Evolutionary conservation across 2,329 filamentous ascomycete genomes (phyloP), one percentile per base, ranked within the genome.

Genomic region (Nemania abortiva): DNA sequence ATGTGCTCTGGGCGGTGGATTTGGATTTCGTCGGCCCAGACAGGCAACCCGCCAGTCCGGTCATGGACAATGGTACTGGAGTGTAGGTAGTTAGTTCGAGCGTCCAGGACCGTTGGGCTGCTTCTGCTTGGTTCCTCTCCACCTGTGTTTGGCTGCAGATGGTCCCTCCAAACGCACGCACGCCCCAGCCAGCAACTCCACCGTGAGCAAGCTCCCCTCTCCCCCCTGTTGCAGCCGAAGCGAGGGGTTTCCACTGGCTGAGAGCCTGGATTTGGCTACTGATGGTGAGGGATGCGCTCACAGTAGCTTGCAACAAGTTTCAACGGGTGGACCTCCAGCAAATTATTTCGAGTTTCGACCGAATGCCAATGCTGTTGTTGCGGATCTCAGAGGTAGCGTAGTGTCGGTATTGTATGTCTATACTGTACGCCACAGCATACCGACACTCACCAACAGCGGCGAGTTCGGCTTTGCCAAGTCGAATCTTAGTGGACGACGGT

Each of bases 11-110:
- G 45, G 63, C 58, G 24, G 45, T 22, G 50, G 63, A 60, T 69
- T 69, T 66, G 63, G 53, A 69, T 63, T 66, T 69, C 31, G 49
- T 53, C 53, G 60, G 56, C 68, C 65, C 45, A 67, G 68, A 68
- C 56, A 59, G 68, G 68, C 29, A 68, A 68, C 53, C 68, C 68
- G 65, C 53, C 65, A 65, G 62, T 61, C 52, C 55, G 37, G 37
- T 49, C 42, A 24, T 39, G n/a, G 52, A 60, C 49, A 56, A 66
- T 60, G 59, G 49, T 47, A 34, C 42, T 20, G 42, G n/a, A n/a
- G n/a, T n/a, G n/a, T n/a, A n/a, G n/a, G n/a, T n/a, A n/a, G n/a
- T n/a, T 39, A 68, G 60, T 65, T 68, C 56, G 50, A 65, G 57
- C 52, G 66, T 65, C 61, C 42, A 61, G 31, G 49, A 39, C 34